These are phyloP conservation scores for Suillus variegatus DNA, from an alignment of 768 basidiomycete genomes.

Conservation along the genomic window DNA sequence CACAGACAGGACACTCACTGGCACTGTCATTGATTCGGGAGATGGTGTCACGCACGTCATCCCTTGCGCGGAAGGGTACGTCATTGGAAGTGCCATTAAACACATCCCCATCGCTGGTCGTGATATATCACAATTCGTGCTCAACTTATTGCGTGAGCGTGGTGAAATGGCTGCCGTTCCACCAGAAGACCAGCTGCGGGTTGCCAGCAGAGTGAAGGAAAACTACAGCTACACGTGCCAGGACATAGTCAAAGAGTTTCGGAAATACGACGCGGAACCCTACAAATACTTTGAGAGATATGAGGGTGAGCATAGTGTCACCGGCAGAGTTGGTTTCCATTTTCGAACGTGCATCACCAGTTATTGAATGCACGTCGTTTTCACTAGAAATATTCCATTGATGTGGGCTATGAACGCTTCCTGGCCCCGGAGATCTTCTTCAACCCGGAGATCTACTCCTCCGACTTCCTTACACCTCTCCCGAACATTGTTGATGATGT, in stretches of 20 bases:
- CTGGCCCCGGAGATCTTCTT: conserved; percentile 99
- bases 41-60: conserved; percentile 99
- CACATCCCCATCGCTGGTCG: conserved; percentile 98
- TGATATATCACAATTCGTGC: conserved; percentile 95
- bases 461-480: conserved; percentile 95
- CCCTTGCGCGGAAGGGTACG: conserved; percentile 94
- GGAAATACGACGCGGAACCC: conserved; percentile 96
- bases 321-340: conserved; percentile 67
- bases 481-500: conserved; percentile 96
- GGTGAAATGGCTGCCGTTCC: conserved; percentile 91
- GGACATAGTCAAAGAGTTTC: conserved; percentile 98
- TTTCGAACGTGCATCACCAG: not conserved
- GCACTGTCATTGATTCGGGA: conserved; percentile 98
- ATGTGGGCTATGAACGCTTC: conserved; percentile 98
- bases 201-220: conserved; percentile 96
- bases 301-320: conserved; percentile 92
- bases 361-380: not conserved
- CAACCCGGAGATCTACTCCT: conserved; percentile 98
- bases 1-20: conserved; percentile 88
- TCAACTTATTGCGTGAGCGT: conserved; percentile 93
- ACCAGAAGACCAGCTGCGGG: conserved; percentile 89
- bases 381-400: conserved; percentile 84
- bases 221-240: conserved; percentile 98
- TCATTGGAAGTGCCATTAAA: conserved; percentile 98
- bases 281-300: conserved; percentile 93